phyloP scores from a whole-genome alignment of 768 basidiomycete species.

The Trametes punicea region DNA sequence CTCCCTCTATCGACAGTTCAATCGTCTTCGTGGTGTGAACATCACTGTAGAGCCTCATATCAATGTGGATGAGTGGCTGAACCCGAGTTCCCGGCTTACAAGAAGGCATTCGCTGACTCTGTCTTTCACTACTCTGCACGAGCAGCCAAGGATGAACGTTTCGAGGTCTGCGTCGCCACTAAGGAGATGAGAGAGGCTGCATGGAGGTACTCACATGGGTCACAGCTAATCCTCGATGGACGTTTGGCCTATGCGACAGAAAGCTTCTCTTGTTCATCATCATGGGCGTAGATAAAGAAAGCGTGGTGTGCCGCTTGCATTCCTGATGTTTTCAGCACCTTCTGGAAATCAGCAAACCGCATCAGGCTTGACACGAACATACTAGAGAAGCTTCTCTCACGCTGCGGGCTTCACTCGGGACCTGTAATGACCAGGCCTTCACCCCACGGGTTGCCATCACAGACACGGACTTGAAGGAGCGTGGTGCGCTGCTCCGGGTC shows the following conservation, averaged over 20 bases:
- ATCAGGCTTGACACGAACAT: slow-evolving; percentile 24
- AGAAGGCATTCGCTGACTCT: slow-evolving; percentile 8
- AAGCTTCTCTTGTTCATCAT: slow-evolving; percentile 30
- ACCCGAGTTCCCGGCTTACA: slow-evolving; percentile 20
- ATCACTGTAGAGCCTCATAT: slow-evolving; percentile 3
- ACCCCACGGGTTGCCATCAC: slow-evolving; percentile 25
- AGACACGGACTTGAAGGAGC: slow-evolving; percentile 34
- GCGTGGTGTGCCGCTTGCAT: slow-evolving; percentile 30
- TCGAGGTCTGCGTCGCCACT: slow-evolving; percentile 34
- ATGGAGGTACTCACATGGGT: slow-evolving; percentile 23
- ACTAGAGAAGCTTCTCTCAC: slow-evolving; percentile 18
- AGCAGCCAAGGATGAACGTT: slow-evolving; percentile 20
- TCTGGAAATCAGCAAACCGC: slow-evolving; percentile 24
- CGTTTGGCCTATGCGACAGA: slow-evolving; percentile 21
- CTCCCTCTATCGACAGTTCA: too few relatives aligned
- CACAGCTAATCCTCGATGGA: slow-evolving; percentile 16
- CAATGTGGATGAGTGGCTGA: slow-evolving; percentile 27
- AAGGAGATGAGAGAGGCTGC: slow-evolving; percentile 21
- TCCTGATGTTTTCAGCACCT: slow-evolving; percentile 33
- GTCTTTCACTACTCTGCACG: slow-evolving; percentile 31
- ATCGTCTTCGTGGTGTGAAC: neutral
- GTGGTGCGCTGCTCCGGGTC: slow-evolving; percentile 28
- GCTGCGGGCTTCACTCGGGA: slow-evolving; percentile 19
- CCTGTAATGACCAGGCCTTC: slow-evolving; percentile 20
- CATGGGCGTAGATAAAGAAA: slow-evolving; percentile 30